Conservation (phyloP, 805 yeast genomes). For the Citeromyces matritensis region DNA sequence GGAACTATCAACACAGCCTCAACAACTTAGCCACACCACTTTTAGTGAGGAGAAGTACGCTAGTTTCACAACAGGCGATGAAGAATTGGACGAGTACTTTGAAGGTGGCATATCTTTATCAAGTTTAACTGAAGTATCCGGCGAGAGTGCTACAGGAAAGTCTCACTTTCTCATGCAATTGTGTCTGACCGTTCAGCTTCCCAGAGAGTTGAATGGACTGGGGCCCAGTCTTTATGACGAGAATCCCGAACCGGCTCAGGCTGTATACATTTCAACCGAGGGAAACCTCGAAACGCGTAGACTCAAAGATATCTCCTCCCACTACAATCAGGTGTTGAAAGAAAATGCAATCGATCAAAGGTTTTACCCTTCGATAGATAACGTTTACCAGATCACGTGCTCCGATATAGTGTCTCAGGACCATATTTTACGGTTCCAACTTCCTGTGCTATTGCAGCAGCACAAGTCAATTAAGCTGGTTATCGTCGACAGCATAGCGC, state of each 20-base stretch:
- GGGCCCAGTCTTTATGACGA: constrained; percentile 7
- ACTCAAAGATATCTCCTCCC: constrained; percentile 25
- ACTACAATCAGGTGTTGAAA: constrained; percentile 13
- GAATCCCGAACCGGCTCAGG: constrained; percentile 11
- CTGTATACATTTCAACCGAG: constrained; percentile 75
- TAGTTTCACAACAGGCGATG: constrained; percentile 37
- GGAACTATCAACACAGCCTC: constrained; percentile 7
- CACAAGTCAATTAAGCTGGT: constrained; percentile 31
- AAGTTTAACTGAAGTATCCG: constrained; percentile 60
- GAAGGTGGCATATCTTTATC: constrained; percentile 33
- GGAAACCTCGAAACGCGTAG: constrained; percentile 55
- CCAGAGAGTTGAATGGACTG: constrained; percentile 29
- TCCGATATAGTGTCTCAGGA: constrained; percentile 58
- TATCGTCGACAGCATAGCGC: constrained; percentile 72
- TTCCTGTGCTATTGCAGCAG: constrained; percentile 38
- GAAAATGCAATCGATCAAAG: constrained; percentile 15
- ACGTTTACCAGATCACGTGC: constrained; percentile 40
- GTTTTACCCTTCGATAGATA: constrained; percentile 16
- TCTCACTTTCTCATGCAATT: constrained; percentile 66
- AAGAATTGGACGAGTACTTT: constrained; percentile 27
- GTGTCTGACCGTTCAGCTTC: constrained; percentile 40
- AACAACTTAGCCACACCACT: background rate
- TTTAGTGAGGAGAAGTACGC: background rate
- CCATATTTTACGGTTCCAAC: constrained; percentile 52
- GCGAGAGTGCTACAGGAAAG: constrained; percentile 79